phyloP scores from a whole-genome alignment of 1,139 yeast genomes.

The Neolecta irregularis region DNA sequence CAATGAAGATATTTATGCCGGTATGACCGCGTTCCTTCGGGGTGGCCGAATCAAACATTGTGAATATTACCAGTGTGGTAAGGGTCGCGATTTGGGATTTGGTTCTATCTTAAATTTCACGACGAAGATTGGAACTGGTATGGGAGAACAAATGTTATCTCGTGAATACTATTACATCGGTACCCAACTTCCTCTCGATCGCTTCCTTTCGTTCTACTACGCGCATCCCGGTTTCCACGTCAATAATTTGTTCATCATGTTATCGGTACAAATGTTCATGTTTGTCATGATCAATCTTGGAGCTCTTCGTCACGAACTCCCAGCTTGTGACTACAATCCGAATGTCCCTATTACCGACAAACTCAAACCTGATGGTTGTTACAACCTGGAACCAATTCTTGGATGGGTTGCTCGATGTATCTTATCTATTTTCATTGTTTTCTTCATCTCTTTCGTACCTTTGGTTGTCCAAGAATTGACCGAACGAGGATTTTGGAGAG shows the following conservation, averaged over 20 bases:
- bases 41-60: conserved; percentile 99
- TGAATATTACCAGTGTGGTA: conserved; percentile 99
- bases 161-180: conserved; percentile 96
- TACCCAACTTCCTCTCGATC: conserved; percentile 90
- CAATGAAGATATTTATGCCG: conserved; percentile 98
- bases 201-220: conserved; percentile 92
- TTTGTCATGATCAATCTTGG: conserved; percentile 83
- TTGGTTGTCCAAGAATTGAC: conserved; percentile 91
- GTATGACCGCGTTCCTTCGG: conserved; percentile 93
- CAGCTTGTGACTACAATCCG: conserved; percentile 68
- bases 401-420: conserved; percentile 98
- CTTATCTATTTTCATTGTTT: conserved; percentile 92
- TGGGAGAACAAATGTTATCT: conserved; percentile 99
- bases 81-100: conserved; percentile 99
- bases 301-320: conserved; percentile 78
- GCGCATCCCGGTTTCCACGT: conserved; percentile 99
- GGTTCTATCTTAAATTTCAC: conserved; percentile 97
- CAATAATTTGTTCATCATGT: conserved; percentile 86
- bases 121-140: conserved; percentile 99
- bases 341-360: conserved; percentile 77
- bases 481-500: conserved; percentile 96
- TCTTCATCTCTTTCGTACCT: conserved; percentile 93
- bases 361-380: conserved; percentile 81
- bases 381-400: conserved; percentile 75
- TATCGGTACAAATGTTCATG: conserved; percentile 86